Evolutionary conservation across 257 asterid genomes (phyloP).

Genomic region (Perilla frutescens): DNA sequence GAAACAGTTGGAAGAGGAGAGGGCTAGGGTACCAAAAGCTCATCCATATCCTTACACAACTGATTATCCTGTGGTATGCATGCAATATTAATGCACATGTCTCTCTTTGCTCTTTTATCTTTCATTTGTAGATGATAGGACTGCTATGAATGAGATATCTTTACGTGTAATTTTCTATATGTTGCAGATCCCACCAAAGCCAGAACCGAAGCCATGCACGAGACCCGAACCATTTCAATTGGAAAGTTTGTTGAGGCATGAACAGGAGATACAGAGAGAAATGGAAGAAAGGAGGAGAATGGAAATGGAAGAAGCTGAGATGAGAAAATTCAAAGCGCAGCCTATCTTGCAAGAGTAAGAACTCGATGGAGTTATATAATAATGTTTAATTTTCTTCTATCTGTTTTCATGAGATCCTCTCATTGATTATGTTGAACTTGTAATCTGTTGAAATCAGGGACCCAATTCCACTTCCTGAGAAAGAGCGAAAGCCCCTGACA

Average conservation of each 20-base stretch:
- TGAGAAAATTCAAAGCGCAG: slow-evolving; percentile 85
- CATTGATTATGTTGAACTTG: neutral
- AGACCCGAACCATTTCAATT: slow-evolving; percentile 86
- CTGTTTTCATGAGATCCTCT: neutral
- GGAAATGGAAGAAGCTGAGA: slow-evolving; percentile 83
- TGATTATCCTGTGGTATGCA: slow-evolving; percentile 84
- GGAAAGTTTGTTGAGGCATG: slow-evolving; percentile 85
- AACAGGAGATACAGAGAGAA: slow-evolving; percentile 87
- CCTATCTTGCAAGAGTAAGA: slow-evolving; percentile 83
- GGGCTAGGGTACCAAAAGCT: slow-evolving; percentile 81
- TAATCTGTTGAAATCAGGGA: slow-evolving; percentile 55
- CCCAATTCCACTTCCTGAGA: slow-evolving; percentile 88
- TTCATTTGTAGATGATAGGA: neutral
- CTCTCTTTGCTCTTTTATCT: neutral
- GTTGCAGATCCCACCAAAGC: slow-evolving; percentile 86
- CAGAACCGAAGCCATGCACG: slow-evolving; percentile 91
- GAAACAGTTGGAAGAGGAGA: slow-evolving; percentile 85
- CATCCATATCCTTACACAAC: slow-evolving; percentile 96
- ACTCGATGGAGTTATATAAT: neutral
- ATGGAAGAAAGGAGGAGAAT: slow-evolving; percentile 75
- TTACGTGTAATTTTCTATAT: neutral
- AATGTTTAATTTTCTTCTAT: neutral
- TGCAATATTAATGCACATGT: neutral
- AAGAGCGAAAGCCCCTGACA: slow-evolving; percentile 74
- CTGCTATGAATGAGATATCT: neutral